These are phyloP conservation scores for Forsythia suspensa DNA, from an alignment of 257 asterid genomes.

Conservation along the genomic window DNA sequence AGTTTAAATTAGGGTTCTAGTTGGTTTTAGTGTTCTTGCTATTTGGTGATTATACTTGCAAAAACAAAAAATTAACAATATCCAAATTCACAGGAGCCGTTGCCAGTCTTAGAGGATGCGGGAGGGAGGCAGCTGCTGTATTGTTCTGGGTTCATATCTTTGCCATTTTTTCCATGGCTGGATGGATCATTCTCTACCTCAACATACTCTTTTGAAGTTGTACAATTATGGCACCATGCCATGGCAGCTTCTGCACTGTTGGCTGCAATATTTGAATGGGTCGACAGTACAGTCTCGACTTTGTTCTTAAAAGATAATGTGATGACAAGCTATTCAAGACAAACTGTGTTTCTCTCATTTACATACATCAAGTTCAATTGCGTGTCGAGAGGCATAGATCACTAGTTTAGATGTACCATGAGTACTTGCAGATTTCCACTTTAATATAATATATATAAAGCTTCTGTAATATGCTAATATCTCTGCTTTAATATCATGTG, in stretches of 20 bases:
- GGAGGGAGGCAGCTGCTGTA: constrained; percentile 89
- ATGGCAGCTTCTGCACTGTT: background rate
- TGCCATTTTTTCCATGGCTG: constrained; percentile 94
- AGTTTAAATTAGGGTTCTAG: background rate
- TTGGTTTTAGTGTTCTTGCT: background rate
- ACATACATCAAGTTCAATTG: background rate
- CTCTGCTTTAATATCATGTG: background rate
- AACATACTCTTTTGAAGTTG: constrained; percentile 64
- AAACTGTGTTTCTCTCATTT: background rate
- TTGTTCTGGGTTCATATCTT: constrained; percentile 98
- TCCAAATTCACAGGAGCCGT: constrained; percentile 71
- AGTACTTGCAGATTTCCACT: background rate
- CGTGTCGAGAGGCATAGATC: constrained; percentile 4
- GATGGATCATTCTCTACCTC: constrained; percentile 90
- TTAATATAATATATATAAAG: background rate
- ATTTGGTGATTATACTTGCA: background rate
- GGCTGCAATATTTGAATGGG: background rate
- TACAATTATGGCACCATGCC: background rate
- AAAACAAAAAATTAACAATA: background rate
- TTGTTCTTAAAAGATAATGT: background rate
- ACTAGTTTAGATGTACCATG: background rate
- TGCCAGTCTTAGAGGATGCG: constrained; percentile 96
- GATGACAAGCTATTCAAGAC: constrained; percentile 11
- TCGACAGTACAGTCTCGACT: background rate
- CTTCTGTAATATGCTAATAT: background rate